These are phyloP conservation scores for Tetracentron sinense DNA, from an alignment of 164 flowering plant species.

Conservation along the genomic window DNA sequence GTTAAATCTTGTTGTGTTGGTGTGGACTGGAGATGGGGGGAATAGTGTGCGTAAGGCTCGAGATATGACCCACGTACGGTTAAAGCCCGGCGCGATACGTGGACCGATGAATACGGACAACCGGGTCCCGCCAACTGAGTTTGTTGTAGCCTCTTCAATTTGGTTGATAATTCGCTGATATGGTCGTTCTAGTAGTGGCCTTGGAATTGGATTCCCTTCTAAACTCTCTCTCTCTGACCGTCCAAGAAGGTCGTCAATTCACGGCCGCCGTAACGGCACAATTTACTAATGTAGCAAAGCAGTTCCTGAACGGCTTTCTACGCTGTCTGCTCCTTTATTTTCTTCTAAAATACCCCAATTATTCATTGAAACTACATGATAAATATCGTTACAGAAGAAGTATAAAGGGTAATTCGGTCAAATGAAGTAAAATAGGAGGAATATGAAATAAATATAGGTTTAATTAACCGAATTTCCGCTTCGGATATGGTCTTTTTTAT, in stretches of 20 bases:
- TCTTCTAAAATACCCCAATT: not conserved
- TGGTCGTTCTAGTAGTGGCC: not conserved
- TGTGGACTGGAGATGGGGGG: not conserved
- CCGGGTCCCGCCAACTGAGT: conserved; percentile 21
- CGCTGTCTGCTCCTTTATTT: too few relatives aligned
- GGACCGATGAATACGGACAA: conserved; percentile 48
- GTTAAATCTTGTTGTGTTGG: not conserved
- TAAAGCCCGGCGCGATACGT: conserved; percentile 49
- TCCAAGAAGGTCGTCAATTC: conserved; percentile 5
- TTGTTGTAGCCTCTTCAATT: not conserved
- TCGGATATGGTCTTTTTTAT: not conserved
- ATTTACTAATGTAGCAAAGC: conserved; percentile 28
- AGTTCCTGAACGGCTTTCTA: conserved; percentile 4
- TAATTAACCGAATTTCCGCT: too few relatives aligned
- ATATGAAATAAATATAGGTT: too few relatives aligned
- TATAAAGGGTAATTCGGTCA: too few relatives aligned
- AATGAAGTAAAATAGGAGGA: not conserved
- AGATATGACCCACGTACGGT: conserved; percentile 37
- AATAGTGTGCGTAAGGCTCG: conserved; percentile 8
- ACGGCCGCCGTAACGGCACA: conserved; percentile 25
- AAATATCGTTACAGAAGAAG: too few relatives aligned
- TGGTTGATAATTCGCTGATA: conserved; percentile 1
- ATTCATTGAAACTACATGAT: not conserved
- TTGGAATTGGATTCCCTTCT: not conserved
- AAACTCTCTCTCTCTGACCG: conserved; percentile 3